Evolutionary conservation across 169 alveolate genomes (phyloP).

Genomic region (Eimeria necatrix): DNA sequence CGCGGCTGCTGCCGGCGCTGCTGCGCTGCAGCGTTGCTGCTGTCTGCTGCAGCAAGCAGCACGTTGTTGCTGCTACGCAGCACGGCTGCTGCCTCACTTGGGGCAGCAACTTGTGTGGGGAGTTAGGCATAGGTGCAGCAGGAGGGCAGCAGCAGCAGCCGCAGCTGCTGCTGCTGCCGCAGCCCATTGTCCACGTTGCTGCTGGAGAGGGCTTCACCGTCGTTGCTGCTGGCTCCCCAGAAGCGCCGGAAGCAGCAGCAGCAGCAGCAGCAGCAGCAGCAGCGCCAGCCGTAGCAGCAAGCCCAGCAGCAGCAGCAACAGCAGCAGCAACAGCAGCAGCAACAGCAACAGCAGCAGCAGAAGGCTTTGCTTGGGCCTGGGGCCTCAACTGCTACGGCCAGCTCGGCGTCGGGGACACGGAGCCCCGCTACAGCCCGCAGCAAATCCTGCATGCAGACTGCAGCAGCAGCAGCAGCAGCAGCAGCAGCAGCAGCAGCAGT

Average conservation of each 20-base stretch:
- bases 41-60: constrained; percentile 5
- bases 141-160: neutral
- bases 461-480: neutral
- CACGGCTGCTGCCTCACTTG: constrained; percentile 2
- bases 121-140: neutral
- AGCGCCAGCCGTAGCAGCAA: too few species aligned
- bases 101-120: constrained; percentile 17
- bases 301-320: too few species aligned
- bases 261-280: too few species aligned
- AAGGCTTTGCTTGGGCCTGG: neutral
- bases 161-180: constrained; percentile 22
- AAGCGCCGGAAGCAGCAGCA: too few species aligned
- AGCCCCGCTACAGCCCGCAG: neutral
- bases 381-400: constrained; percentile 42
- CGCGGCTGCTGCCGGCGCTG: neutral
- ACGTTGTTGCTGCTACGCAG: neutral
- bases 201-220: constrained; percentile 20
- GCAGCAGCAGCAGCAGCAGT: neutral
- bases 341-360: neutral
- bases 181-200: neutral
- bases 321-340: neutral
- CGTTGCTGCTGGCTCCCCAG: too few species aligned
- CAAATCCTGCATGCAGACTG: neutral
- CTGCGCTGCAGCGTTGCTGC: neutral
- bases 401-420: neutral